A percentile compares a stretch with the other conserved stretches of the same genome.
phyloP scores from a whole-genome alignment of 2,329 filamentous ascomycete genomes.

The Ceratocystis cubensis region DNA sequence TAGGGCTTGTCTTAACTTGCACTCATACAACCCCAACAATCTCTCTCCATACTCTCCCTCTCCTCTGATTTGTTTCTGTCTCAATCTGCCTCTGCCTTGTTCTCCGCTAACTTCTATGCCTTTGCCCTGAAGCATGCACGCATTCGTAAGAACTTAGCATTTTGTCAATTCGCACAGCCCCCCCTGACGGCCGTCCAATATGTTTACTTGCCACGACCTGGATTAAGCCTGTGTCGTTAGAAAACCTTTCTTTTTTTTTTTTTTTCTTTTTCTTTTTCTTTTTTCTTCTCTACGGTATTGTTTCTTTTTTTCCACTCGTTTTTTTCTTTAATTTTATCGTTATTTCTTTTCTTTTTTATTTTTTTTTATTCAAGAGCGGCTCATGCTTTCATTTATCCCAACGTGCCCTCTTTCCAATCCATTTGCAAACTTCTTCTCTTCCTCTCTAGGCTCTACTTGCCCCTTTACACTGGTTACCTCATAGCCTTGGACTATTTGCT shows the following conservation, averaged over 20 bases:
- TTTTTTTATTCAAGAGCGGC: not conserved
- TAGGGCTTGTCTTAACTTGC: too few species aligned
- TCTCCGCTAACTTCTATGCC: not conserved
- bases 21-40: not conserved
- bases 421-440: not conserved
- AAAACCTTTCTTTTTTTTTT: not conserved
- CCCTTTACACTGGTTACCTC: not conserved
- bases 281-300: not conserved
- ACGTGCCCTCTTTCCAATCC: constrained; percentile 1
- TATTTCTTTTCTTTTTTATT: not conserved
- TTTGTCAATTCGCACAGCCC: not conserved
- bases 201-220: not conserved
- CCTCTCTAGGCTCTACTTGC: not conserved
- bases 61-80: not conserved
- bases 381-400: constrained; percentile 12
- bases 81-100: not conserved
- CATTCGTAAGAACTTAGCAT: not conserved
- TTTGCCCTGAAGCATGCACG: not conserved
- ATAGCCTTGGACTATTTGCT: not conserved
- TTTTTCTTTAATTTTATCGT: not conserved
- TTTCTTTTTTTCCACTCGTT: not conserved
- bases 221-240: not conserved
- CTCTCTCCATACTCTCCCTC: not conserved
- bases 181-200: not conserved
- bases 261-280: not conserved